Evolutionary conservation across 1,139 yeast species (phyloP), one percentile per base, ranked within the genome.

Genomic region (Schwanniomyces etchellsii): DNA sequence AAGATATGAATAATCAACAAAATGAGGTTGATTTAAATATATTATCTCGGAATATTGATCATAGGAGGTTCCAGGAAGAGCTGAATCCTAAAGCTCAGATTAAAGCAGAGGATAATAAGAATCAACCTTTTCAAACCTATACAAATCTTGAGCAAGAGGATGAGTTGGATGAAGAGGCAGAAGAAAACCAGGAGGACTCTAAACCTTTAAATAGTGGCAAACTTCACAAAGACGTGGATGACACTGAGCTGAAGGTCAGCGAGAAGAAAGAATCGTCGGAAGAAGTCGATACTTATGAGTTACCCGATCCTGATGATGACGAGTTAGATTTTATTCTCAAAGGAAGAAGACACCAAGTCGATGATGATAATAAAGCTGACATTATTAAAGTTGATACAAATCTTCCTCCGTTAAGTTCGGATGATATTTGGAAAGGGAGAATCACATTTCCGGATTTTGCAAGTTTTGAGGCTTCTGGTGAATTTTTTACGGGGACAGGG

Each of bases 381-480:
- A 25, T 34, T 3, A 30, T 37, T 5, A 37, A 35, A n/a, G 27
- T 20, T 10, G 10, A 24, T 9, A 27, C 37, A 13, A 30, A 31
- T 20, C 38, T 45, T 16, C 52, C 57, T 3, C 44, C 46, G 1
- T 18, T 36, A 11, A 26, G 31, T 3, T 20, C 46, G 3, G 31
- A 38, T 5, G 24, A 36, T 3, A 44, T 76, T 5, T 81, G 86
- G 88, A 39, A 55, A 2, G 88, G 88, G 1, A 57, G 55, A 12
- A 59, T 79, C 4, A 54, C 64, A 3, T 77, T 79, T 57, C 73
- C 78, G 2, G 75, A 74, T 15, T 64, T 75, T 35, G 70, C 77
- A 1, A 54, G 63, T 7, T 73, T 79, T 40, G 48, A 58, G 4
- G 76, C 70, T 5, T 44, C 45, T 4, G 71, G 67, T 3, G 54